Percentiles rank a stretch among this genome's conserved stretches.
Evolutionary conservation across 129 eudicot species (phyloP).

Genomic region (Tanacetum coccineum): DNA sequence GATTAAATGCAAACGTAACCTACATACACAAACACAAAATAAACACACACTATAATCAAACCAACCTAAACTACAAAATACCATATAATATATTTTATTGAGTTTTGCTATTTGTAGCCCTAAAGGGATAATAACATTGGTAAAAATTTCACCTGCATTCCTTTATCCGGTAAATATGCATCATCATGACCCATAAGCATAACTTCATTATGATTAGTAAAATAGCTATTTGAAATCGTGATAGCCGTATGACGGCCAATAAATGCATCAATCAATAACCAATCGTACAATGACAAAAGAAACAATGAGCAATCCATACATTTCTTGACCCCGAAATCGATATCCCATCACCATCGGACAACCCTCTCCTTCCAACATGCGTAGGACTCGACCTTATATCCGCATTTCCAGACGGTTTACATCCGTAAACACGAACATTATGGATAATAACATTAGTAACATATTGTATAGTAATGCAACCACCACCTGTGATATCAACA

Average conservation of each 20-base stretch:
- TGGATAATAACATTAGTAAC: slow-evolving; percentile 58
- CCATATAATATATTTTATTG: no score
- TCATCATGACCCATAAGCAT: slow-evolving; percentile 65
- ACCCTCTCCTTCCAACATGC: slow-evolving; percentile 49
- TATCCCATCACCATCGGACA: slow-evolving; percentile 64
- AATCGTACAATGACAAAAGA: slow-evolving; percentile 50
- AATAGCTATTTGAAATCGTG: slow-evolving; percentile 57
- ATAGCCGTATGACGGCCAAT: slow-evolving; percentile 57
- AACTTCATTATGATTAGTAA: slow-evolving; percentile 63
- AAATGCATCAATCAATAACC: slow-evolving; percentile 65
- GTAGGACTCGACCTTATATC: slow-evolving; percentile 47
- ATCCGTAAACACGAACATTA: slow-evolving; percentile 40
- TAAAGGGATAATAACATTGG: no score
- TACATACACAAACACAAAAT: slow-evolving; percentile 16
- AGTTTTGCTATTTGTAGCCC: no score
- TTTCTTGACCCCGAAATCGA: slow-evolving; percentile 59
- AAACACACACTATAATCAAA: background rate
- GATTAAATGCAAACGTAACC: slow-evolving; percentile 58
- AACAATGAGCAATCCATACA: slow-evolving; percentile 64
- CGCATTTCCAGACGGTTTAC: slow-evolving; percentile 52
- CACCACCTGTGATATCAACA: slow-evolving; percentile 57
- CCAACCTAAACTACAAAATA: background rate
- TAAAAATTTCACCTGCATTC: slow-evolving; percentile 50
- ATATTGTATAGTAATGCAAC: slow-evolving; percentile 53
- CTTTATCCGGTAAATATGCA: slow-evolving; percentile 46